Evolutionary conservation across 441 rosid species (phyloP).

Genomic region (Omphalea diandra): DNA sequence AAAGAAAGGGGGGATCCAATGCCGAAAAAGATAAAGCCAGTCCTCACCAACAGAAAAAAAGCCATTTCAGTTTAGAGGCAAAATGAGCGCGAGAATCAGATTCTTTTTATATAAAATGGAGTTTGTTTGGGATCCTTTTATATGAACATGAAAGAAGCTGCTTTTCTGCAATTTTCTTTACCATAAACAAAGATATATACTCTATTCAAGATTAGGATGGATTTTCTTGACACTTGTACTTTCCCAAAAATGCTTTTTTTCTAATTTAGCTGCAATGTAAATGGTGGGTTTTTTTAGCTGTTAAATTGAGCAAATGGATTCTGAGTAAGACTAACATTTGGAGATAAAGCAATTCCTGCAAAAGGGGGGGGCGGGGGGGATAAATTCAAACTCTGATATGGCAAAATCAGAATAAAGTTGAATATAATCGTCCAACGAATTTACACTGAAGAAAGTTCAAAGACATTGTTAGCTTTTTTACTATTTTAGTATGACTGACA

Average conservation of each 20-base stretch:
- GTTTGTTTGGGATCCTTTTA: too few relatives aligned
- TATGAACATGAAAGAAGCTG: neutral
- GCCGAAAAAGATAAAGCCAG: neutral
- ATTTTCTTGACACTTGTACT: neutral
- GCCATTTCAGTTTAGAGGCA: conserved; percentile 6
- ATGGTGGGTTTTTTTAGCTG: neutral
- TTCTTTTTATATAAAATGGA: neutral
- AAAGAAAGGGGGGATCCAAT: neutral
- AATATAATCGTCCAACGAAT: neutral
- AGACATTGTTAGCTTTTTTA: neutral
- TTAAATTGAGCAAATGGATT: too few relatives aligned
- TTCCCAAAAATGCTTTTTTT: neutral
- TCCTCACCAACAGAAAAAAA: neutral
- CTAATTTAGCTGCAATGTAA: neutral
- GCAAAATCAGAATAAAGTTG: conserved; percentile 4
- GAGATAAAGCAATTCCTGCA: neutral
- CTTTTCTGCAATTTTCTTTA: neutral
- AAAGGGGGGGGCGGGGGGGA: neutral
- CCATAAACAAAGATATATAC: neutral
- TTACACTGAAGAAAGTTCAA: neutral
- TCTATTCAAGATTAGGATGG: neutral
- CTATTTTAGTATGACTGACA: neutral
- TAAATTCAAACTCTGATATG: neutral
- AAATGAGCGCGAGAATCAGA: conserved; percentile 17
- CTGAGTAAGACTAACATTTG: neutral